These are phyloP conservation scores for Suhomyces kunorum DNA, from an alignment of 1,139 yeast genomes.

Conservation along the genomic window DNA sequence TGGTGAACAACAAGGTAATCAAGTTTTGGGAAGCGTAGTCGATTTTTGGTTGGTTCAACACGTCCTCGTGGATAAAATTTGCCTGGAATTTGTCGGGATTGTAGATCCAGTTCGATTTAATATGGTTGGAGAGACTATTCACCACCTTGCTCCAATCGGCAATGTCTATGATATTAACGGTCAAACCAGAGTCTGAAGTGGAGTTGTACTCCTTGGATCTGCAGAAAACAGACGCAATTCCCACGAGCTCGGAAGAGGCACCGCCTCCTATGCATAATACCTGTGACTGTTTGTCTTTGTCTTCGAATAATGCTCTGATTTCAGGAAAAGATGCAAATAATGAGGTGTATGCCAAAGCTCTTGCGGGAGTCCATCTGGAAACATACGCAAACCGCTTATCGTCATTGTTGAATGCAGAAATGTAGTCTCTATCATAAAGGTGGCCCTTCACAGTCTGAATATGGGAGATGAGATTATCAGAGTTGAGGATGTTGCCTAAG, in stretches of 20 bases:
- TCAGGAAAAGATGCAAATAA: conserved; percentile 55
- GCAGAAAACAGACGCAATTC: conserved; percentile 61
- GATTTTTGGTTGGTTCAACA: conserved; percentile 26
- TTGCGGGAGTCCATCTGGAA: conserved; percentile 82
- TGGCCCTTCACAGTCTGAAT: conserved; percentile 73
- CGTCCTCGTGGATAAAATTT: conserved; percentile 53
- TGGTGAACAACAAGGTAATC: conserved; percentile 77
- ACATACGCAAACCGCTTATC: conserved; percentile 75
- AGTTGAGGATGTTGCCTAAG: conserved; percentile 48
- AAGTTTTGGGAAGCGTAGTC: conserved; percentile 34
- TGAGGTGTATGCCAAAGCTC: conserved; percentile 73
- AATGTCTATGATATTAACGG: conserved; percentile 64
- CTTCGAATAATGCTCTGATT: conserved; percentile 38
- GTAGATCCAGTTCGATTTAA: conserved; percentile 56
- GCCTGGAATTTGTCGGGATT: conserved; percentile 40
- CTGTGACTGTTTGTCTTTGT: conserved; percentile 31
- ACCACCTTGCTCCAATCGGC: conserved; percentile 74
- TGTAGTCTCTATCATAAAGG: conserved; percentile 68
- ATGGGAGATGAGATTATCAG: conserved; percentile 42
- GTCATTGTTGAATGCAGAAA: conserved; percentile 64
- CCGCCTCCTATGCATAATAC: conserved; percentile 83
- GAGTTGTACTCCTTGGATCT: conserved; percentile 45
- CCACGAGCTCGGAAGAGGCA: conserved; percentile 82
- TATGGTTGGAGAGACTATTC: conserved; percentile 39
- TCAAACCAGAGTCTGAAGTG: conserved; percentile 35